Conservation (phyloP, 2,329 filamentous ascomycete genomes). For the Calycina herbarum region DNA sequence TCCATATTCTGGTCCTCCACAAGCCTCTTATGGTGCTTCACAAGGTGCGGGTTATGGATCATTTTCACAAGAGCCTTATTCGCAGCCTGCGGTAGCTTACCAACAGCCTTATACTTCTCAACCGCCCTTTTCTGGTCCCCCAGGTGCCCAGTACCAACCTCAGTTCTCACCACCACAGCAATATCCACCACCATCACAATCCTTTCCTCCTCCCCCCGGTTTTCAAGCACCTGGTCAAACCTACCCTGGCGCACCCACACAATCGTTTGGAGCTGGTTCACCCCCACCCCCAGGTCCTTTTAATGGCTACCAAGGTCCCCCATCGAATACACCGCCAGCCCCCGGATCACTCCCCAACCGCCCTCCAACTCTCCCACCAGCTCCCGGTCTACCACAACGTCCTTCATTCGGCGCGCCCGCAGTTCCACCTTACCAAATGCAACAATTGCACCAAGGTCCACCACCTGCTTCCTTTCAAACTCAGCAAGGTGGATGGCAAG, state of each 20-base stretch:
- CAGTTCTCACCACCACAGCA: constrained; percentile 38
- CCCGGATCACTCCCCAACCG: constrained; percentile 47
- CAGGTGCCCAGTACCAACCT: constrained; percentile 35
- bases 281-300: constrained; percentile 41
- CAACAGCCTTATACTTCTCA: constrained; percentile 42
- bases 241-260: constrained; percentile 33
- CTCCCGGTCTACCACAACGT: constrained; percentile 59
- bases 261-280: constrained; percentile 43
- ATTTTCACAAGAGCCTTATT: constrained; percentile 38
- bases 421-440: constrained; percentile 50
- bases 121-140: constrained; percentile 38
- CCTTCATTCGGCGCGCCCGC: constrained; percentile 55
- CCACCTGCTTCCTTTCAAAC: constrained; percentile 32
- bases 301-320: constrained; percentile 44
- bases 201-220: constrained; percentile 31
- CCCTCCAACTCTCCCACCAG: constrained; percentile 54
- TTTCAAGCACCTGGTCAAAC: constrained; percentile 32
- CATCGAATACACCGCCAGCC: constrained; percentile 41
- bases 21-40: constrained; percentile 31
- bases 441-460: constrained; percentile 56
- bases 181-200: constrained; percentile 35
- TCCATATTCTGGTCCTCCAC: constrained; percentile 35
- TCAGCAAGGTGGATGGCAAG: constrained; percentile 37
- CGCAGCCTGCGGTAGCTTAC: constrained; percentile 43
- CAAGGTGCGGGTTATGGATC: constrained; percentile 39